phyloP scores from a whole-genome alignment of 2,329 filamentous ascomycete species.

The Fonsecaea monophora region DNA sequence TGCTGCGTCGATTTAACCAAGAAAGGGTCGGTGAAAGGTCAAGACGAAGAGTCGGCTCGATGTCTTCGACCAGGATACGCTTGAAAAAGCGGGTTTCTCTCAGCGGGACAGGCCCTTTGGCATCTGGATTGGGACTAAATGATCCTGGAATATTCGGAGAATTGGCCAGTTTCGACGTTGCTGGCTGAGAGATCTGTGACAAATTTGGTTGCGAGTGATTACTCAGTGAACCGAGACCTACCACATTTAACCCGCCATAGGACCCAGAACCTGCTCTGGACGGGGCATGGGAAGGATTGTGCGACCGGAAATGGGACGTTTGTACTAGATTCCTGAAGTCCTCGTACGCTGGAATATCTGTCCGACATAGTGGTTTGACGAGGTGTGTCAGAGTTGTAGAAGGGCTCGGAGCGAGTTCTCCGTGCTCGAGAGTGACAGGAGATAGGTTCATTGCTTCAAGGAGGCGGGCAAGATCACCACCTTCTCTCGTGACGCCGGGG shows the following conservation, averaged over 20 bases:
- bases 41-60: conserved; percentile 89
- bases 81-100: conserved; percentile 97
- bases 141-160: conserved; percentile 56
- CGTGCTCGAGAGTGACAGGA: conserved; percentile 55
- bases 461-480: conserved; percentile 58
- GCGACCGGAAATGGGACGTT: conserved; percentile 58
- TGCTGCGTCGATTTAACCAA: conserved; percentile 87
- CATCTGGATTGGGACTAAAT: conserved; percentile 48
- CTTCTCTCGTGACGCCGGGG: conserved; percentile 68
- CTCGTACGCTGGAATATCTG: conserved; percentile 78
- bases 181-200: conserved; percentile 67
- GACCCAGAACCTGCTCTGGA: conserved; percentile 76
- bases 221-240: conserved; percentile 54
- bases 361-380: conserved; percentile 80
- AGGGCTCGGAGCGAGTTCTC: conserved; percentile 66
- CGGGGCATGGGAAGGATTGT: conserved; percentile 45
- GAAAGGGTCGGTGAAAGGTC: conserved; percentile 90
- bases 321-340: conserved; percentile 83
- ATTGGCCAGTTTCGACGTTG: conserved; percentile 66
- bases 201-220: conserved; percentile 52
- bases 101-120: conserved; percentile 59
- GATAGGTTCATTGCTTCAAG: conserved; percentile 67
- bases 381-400: conserved; percentile 80
- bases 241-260: conserved; percentile 68
- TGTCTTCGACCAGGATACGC: conserved; percentile 83